Conservation (phyloP, 352 stramenopile genomes). For the Pythium guiyangense region DNA sequence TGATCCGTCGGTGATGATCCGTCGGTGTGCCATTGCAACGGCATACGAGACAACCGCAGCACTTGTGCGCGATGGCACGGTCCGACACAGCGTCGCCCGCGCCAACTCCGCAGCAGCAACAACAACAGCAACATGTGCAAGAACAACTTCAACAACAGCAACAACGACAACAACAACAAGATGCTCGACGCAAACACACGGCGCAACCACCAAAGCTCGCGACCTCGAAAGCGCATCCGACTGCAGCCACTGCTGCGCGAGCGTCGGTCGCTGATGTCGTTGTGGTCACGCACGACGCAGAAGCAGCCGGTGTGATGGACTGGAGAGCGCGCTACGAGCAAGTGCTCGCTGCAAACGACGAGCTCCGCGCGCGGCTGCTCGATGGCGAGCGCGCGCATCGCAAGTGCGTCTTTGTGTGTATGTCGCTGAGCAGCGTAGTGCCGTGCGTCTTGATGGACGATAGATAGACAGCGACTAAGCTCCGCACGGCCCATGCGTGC, state of each 20-base stretch:
- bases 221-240: too few relatives aligned
- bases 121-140: background rate
- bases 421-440: too few relatives aligned
- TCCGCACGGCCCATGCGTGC: background rate
- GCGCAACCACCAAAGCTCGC: too few relatives aligned
- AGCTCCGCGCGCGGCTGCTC: slow-evolving; percentile 26
- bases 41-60: too few relatives aligned
- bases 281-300: too few relatives aligned
- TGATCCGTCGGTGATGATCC: too few relatives aligned
- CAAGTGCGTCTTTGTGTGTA: slow-evolving; percentile 15
- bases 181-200: too few relatives aligned
- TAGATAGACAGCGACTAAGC: background rate
- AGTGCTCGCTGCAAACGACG: slow-evolving; percentile 25
- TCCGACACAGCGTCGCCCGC: background rate
- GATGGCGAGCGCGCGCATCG: slow-evolving; percentile 32
- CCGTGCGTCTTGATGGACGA: background rate
- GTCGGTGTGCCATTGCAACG: too few relatives aligned
- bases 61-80: too few relatives aligned
- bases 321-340: slow-evolving; percentile 45
- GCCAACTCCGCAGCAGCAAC: background rate
- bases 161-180: background rate
- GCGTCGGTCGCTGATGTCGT: too few relatives aligned
- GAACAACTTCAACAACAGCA: background rate
- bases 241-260: too few relatives aligned
- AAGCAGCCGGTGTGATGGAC: slow-evolving; percentile 13